Base-by-base conservation (phyloP, 2,329 filamentous ascomycete genomes). In the Exserohilum rostratum region DNA sequence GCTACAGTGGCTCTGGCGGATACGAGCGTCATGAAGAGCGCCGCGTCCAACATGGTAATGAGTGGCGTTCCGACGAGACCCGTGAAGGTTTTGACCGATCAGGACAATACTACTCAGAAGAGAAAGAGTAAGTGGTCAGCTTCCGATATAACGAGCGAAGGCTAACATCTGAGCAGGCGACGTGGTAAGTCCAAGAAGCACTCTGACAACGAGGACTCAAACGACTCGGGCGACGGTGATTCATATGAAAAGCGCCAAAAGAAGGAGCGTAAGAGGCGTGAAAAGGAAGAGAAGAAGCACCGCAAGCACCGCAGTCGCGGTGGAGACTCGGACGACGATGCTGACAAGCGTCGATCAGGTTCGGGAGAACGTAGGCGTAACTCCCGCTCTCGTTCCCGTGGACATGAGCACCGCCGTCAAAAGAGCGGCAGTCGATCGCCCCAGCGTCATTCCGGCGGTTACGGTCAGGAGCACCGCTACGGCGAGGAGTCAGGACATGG, bases 11-110 rank as follows among this genome's bases (percentile, higher is more conserved):
- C 4, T 81, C 81, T 3, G 83, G 84, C 38, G 82, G 84, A 5
- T 87, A 85, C 57, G 82, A 87, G 65, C 78, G 85, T 60, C 83
- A 79, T 34, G 84, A 82, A 31, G 84, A 88, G 72, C 78, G 79
- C 27, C 79, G 75, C 17, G 81, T 83, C 43, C 78, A 81, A 60
- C 74, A 75, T 6, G 75, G 74, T n/a, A 72, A 73, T 30, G 66
- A 73, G 18, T 80, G 72, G 64, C 70, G 70, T 45, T 67, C 70
- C 6, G 71, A 76, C 40, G 69, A 75, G 45, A 65, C 59, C 31
- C 68, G 69, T 18, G 75, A 77, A 55, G 75, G 72, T 15, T 71
- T 70, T 39, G 67, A 70, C 45, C 61, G 55, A 40, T 67, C 69
- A 17, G 78, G 75, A 33, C 73, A 78, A 30, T 72, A 76, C 42